These are phyloP conservation scores for Pseudohyphozyma bogoriensis DNA, from an alignment of 768 basidiomycete genomes.

Conservation along the genomic window DNA sequence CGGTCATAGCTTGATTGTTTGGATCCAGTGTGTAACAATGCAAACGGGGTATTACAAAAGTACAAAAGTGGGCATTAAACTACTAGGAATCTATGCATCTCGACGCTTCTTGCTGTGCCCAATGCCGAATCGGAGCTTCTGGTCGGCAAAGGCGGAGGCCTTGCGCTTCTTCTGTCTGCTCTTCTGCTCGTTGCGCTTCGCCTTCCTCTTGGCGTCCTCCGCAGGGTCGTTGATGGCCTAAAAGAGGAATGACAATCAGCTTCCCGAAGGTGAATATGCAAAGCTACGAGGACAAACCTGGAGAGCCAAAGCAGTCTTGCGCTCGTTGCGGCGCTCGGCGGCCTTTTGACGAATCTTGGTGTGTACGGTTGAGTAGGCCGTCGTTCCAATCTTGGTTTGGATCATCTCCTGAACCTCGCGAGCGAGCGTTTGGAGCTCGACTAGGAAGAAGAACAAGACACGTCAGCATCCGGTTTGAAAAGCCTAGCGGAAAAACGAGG, in stretches of 20 bases:
- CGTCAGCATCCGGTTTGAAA: not conserved
- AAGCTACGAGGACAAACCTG: slow-evolving; percentile 39
- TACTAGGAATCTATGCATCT: not conserved
- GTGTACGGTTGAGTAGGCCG: slow-evolving; percentile 67
- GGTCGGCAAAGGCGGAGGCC: slow-evolving; percentile 23
- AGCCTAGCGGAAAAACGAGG: slow-evolving; percentile 5
- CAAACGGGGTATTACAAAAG: not conserved
- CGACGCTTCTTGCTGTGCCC: slow-evolving; percentile 10
- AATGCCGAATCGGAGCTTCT: slow-evolving; percentile 17
- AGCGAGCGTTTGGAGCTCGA: slow-evolving; percentile 69
- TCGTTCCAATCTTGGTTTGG: slow-evolving; percentile 77
- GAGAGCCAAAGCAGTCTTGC: slow-evolving; percentile 53
- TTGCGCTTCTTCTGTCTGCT: slow-evolving; percentile 30
- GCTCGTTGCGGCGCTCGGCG: slow-evolving; percentile 56
- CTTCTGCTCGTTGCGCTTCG: slow-evolving; percentile 25
- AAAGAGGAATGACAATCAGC: not conserved
- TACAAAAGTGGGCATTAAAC: not conserved
- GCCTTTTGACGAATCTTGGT: slow-evolving; percentile 67
- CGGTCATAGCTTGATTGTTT: too few species aligned
- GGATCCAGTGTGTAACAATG: too few species aligned
- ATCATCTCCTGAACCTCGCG: slow-evolving; percentile 78
- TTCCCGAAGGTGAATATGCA: not conserved
- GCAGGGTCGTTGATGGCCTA: slow-evolving; percentile 30
- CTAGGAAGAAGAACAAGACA: slow-evolving; percentile 40
- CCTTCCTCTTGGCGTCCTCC: slow-evolving; percentile 25